Conservation (phyloP, 2,329 filamentous ascomycete genomes). For the Ceratocystis smalleyi region DNA sequence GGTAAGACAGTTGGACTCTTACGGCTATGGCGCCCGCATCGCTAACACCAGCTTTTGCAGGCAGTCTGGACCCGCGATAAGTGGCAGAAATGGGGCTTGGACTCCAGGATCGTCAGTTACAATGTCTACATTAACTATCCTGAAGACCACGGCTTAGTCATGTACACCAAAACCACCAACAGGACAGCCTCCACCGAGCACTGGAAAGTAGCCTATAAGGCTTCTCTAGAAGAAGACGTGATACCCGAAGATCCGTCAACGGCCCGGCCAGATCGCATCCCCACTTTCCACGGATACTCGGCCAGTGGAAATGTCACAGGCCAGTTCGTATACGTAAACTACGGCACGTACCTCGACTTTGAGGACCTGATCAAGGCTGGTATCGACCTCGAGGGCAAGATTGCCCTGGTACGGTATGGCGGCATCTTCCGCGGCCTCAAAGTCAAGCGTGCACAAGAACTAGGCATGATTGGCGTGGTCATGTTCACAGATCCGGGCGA, state of each 20-base stretch:
- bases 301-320: constrained; percentile 83
- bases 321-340: constrained; percentile 78
- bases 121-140: constrained; percentile 70
- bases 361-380: constrained; percentile 65
- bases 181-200: constrained; percentile 20
- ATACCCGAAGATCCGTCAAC: constrained; percentile 71
- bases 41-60: constrained; percentile 23
- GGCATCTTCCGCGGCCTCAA: constrained; percentile 79
- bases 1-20: constrained; percentile 23
- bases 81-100: constrained; percentile 57
- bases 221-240: constrained; percentile 68
- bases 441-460: constrained; percentile 77
- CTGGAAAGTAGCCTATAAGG: constrained; percentile 59
- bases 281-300: constrained; percentile 90
- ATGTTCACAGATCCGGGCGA: constrained; percentile 83
- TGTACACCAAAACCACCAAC: constrained; percentile 38
- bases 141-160: constrained; percentile 49
- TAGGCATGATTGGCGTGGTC: constrained; percentile 73
- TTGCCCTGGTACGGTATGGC: constrained; percentile 76
- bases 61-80: constrained; percentile 59
- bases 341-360: constrained; percentile 73
- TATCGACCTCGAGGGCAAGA: constrained; percentile 64
- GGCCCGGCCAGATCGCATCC: constrained; percentile 54
- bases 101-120: constrained; percentile 50
- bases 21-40: background rate